Base-by-base conservation (phyloP, 163 green algal genomes). In the Chlorella variabilis region DNA sequence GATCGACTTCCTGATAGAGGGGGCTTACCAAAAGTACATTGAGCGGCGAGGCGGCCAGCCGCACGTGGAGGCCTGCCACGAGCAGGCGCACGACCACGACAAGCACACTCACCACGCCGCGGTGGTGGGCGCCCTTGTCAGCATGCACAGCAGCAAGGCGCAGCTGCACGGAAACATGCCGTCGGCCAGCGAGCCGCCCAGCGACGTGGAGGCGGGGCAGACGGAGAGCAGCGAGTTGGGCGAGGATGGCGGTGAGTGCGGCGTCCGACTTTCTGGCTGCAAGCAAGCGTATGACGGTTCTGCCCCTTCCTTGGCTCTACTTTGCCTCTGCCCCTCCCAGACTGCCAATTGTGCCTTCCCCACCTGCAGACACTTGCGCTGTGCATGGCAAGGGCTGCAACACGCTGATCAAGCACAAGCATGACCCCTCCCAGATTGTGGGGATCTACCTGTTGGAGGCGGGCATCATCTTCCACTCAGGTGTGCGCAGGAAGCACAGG, bases 391-490 rank as follows among this genome's bases (percentile, higher is more conserved):
- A n/a, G 17, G 58, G 65, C 7, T 77, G 54, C 81, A 48, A 20
- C 66, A 42, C 75, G 31, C 54, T 70, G 9, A 9, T 67, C 8
- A 11, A 20, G 8, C 59, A 36, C 56, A 56, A 59, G 69, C 6
- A 36, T 25, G 39, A 81, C 63, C 18, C 59, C 58, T 51, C n/a
- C 21, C 79, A 77, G 17, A 29, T 65, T 15, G 31, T 80, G 31
- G 69, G 83, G 4, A 41, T 82, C 33, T 73, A 86, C 39, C 39
- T 88, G 31, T 66, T 90, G 75, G 86, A 90, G 76, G 48, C 71
- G 1, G 86, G 86, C 67, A 84, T 90, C 67, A 67, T 69, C 21
- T 71, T 88, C 49, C 86, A 90, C 76, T 81, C 56, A 0, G 39
- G 75, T 71, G 75, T 2, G 73, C 15, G n/a, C n/a, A n/a, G n/a